Evolutionary conservation across 202 grass and related monocot species (phyloP), one percentile per base, ranked within the genome.

Genomic region (Bolboschoenoplectus hybrid): DNA sequence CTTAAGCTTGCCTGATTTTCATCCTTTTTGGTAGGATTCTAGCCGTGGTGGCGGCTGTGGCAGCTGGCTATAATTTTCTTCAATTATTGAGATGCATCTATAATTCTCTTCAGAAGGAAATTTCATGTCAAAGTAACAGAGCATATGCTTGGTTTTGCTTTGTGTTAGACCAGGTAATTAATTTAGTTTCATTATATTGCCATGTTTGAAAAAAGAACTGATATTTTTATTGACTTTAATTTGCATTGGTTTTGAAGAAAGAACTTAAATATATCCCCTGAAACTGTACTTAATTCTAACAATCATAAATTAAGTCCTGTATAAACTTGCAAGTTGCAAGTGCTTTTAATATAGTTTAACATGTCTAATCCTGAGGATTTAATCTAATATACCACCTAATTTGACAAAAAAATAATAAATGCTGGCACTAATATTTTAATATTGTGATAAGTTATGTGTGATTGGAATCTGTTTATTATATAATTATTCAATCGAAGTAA

Each of bases 11-110:
- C 9, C 36, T 67, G 8, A 49, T 68, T 83, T 83, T 40, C 16
- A 34, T 67, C 3, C 16, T 83, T 45, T 67, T 68, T 67, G 17
- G 0, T 60, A 94, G 93, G 93, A 64, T 95, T 69, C 49, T 91
- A 63, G 84, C 82, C 43, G 17, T 86, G 73, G 74, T 72, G 19
- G 62, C 89, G 8, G 89, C 69, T 32, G 89, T 79, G 19, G 85
- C 87, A 20, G 89, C 93, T 45, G 89, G 82, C 13, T 91, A 95
- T 86, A 88, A 95, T 82, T 72, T 95, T 10, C 89, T 95, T 81
- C 93, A 95, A 61, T 89, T 95, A 11, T 67, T 95, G 52, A 90
- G 70, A 82, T 95, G 93, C 87, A 17, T 88, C 82, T 91, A 89
- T 88, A 41, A 88, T 13, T 41, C 67, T 65, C 78, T 74, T 82